Conservation (phyloP, 192 early-diverging fungal species). For the Backusella westeae region DNA sequence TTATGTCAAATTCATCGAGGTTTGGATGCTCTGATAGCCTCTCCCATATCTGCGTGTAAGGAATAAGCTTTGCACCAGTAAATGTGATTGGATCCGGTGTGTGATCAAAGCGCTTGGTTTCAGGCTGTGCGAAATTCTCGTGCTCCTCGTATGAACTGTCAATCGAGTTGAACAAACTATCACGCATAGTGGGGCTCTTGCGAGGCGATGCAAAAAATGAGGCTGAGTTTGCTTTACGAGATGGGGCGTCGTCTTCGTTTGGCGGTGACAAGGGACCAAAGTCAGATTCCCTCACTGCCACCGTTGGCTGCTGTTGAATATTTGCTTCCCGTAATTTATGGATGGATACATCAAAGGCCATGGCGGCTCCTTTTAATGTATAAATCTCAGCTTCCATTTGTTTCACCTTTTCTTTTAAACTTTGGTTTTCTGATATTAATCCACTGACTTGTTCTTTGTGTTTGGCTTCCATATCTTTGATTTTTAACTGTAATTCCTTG, state of each 20-base stretch:
- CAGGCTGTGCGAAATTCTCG: slow-evolving; percentile 9
- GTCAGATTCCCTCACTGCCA: background rate
- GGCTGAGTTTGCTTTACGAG: background rate
- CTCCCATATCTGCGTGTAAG: slow-evolving; percentile 54
- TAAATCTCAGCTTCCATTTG: slow-evolving; percentile 54
- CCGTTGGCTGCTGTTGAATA: background rate
- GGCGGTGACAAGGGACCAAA: background rate
- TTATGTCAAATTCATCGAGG: slow-evolving; percentile 54
- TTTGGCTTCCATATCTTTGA: slow-evolving; percentile 62
- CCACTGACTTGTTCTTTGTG: slow-evolving; percentile 39
- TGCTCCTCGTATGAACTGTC: background rate
- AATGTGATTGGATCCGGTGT: background rate
- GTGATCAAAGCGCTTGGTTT: slow-evolving; percentile 20
- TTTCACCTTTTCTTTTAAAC: slow-evolving; percentile 46
- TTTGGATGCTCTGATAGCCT: slow-evolving; percentile 54
- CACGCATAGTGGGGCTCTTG: background rate
- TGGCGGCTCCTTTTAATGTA: slow-evolving; percentile 48
- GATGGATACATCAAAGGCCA: slow-evolving; percentile 52
- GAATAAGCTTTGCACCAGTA: slow-evolving; percentile 30
- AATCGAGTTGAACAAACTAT: background rate
- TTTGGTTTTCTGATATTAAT: slow-evolving; percentile 38
- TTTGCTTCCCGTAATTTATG: slow-evolving; percentile 30
- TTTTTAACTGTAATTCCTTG: slow-evolving; percentile 72
- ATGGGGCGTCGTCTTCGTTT: background rate
- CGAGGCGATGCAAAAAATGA: background rate